These are phyloP conservation scores for Mycena galericulata DNA, from an alignment of 768 basidiomycete genomes.

Conservation along the genomic window DNA sequence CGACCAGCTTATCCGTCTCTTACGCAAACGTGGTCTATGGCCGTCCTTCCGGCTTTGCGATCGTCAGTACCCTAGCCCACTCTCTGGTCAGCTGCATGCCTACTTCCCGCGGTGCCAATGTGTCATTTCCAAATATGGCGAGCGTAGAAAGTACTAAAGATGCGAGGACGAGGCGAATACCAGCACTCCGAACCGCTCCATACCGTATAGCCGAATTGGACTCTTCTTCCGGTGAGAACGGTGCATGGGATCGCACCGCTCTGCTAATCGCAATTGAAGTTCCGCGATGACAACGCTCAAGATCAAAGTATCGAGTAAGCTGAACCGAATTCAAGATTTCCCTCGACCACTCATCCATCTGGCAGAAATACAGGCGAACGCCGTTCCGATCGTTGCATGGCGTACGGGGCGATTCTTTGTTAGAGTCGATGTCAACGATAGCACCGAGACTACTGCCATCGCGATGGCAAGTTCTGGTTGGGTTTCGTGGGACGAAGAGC, in stretches of 20 bases:
- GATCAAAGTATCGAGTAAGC: slow-evolving; percentile 12
- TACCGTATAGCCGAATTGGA: too few relatives aligned
- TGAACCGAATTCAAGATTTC: background rate
- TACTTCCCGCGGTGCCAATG: too few relatives aligned
- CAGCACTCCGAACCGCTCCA: too few relatives aligned
- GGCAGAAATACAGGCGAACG: slow-evolving; percentile 2
- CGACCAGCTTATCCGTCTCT: too few relatives aligned
- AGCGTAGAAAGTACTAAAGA: too few relatives aligned
- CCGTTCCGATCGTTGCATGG: background rate
- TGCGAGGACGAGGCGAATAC: too few relatives aligned
- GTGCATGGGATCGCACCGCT: background rate
- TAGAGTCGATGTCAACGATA: background rate
- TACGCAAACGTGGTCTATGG: too few relatives aligned
- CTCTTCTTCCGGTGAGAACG: too few relatives aligned
- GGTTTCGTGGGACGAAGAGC: slow-evolving; percentile 11
- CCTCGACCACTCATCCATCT: background rate
- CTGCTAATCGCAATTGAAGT: background rate
- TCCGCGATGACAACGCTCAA: background rate
- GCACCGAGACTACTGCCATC: background rate
- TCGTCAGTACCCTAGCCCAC: too few relatives aligned
- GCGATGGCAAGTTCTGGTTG: background rate
- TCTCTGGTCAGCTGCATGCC: too few relatives aligned
- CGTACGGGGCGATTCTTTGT: slow-evolving; percentile 10
- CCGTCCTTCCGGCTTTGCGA: too few relatives aligned
- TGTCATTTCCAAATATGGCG: too few relatives aligned